A percentile compares a stretch with the other conserved stretches of the same genome.
These are phyloP conservation scores for Xylaria longipes DNA, from an alignment of 495 filamentous ascomycete genomes.

Conservation along the genomic window DNA sequence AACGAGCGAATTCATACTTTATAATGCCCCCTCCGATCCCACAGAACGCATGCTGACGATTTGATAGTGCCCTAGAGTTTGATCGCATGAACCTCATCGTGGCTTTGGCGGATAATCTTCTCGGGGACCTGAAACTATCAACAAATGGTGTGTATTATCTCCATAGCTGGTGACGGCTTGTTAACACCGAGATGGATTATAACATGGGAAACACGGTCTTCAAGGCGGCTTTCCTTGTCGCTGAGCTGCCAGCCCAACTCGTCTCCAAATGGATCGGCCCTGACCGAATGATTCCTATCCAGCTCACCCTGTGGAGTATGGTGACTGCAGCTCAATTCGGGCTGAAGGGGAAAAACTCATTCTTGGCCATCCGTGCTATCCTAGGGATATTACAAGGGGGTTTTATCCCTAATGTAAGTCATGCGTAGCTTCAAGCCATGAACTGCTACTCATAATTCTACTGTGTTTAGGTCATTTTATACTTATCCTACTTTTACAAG, in stretches of 20 bases:
- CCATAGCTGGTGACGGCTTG: neutral
- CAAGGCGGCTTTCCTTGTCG: conserved; percentile 66
- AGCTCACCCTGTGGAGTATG: conserved; percentile 77
- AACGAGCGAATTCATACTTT: neutral
- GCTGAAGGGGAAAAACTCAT: conserved; percentile 61
- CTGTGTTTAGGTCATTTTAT: conserved; percentile 28
- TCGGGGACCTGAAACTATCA: conserved; percentile 62
- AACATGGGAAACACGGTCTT: conserved; percentile 80
- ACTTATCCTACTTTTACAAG: conserved; percentile 40
- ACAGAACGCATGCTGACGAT: neutral
- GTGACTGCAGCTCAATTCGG: conserved; percentile 71
- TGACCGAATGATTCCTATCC: conserved; percentile 79
- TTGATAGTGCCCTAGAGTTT: conserved; percentile 65
- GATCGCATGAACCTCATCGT: conserved; percentile 77
- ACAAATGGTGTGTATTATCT: conserved; percentile 62
- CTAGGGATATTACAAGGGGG: conserved; percentile 76
- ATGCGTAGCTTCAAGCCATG: neutral
- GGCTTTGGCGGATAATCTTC: conserved; percentile 74
- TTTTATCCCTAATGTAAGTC: conserved; percentile 55
- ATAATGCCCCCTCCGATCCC: neutral
- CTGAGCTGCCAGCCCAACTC: conserved; percentile 77
- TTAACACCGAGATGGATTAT: conserved; percentile 55
- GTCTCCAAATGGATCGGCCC: conserved; percentile 76
- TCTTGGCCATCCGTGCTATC: conserved; percentile 65
- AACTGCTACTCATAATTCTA: neutral